Base-by-base conservation (phyloP, 2,329 filamentous ascomycete genomes). In the Fusarium mangiferae region DNA sequence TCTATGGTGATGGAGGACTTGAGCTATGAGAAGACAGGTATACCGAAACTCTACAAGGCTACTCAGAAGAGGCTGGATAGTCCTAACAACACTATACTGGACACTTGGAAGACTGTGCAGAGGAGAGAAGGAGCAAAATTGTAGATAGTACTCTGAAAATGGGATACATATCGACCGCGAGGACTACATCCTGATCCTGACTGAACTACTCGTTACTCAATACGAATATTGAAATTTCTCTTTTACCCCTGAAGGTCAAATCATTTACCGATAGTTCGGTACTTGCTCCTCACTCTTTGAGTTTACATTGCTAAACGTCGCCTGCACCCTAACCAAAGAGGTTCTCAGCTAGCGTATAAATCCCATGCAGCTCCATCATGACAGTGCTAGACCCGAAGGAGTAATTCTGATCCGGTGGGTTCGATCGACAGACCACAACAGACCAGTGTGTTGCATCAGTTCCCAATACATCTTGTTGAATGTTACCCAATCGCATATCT, bases 181-280 rank as follows among this genome's bases (percentile, higher is more conserved):
- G 7, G 3, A 17, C 22, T 9, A 4, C 20, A 1, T 30, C 15
- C 2, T 11, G 8, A 2, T 35, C 22, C 6, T 24, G 22, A 1
- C 6, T 35, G 4, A 4, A n/a, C 11, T 51, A 7, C 15, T 51
- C 8, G 17, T 14, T 51, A 3, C 46, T 6, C 15, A n/a, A 6
- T 18, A 18, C 0, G 20, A 17, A 0, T 33, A 11, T n/a, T 18
- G 11, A 0, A 3, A 4, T n/a, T 11, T 18, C 15, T 18, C 12
- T 10, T 7, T 35, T 33, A 18, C 48, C 6, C 22, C 22, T 14
- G 8, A 24, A 35, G 10, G 11, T 10, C 17, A 35, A 51, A 51
- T 20, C 12, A 51, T 2, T 24, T n/a, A 24, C 22, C 11, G 15
- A 33, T 6, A 0, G 8, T 18, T 6, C 8, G 28, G 22, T 9